A percentile compares a stretch with the other conserved stretches of the same genome.
Evolutionary conservation across 2,329 filamentous ascomycete species (phyloP).

Genomic region (Alternaria sp.): DNA sequence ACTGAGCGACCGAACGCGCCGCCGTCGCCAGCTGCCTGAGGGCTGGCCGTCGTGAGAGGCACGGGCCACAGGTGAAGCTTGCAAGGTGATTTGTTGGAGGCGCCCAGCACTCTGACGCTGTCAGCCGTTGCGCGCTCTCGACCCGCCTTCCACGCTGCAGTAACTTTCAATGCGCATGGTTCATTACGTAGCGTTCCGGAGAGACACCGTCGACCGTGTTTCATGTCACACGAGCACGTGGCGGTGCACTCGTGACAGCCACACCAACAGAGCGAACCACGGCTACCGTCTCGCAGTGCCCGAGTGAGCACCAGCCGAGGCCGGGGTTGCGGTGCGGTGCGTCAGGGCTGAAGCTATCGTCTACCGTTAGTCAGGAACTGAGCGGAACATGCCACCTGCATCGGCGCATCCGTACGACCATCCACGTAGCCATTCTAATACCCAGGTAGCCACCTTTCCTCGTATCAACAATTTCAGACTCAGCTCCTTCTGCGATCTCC

Average conservation of each 20-base stretch:
- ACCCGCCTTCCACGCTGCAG: neutral
- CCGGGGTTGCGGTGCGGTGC: neutral
- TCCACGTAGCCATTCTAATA: neutral
- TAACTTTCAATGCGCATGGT: neutral
- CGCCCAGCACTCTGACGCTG: neutral
- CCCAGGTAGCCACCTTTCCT: neutral
- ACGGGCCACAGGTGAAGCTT: neutral
- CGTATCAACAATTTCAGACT: neutral
- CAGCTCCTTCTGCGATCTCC: neutral
- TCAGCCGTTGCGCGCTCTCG: slow-evolving; percentile 7
- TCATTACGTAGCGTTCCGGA: neutral
- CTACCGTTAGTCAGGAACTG: neutral
- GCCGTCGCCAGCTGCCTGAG: slow-evolving; percentile 8
- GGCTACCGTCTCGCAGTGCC: neutral
- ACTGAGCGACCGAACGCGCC: neutral
- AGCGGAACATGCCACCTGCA: neutral
- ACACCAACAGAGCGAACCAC: neutral
- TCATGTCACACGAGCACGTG: slow-evolving; percentile 9
- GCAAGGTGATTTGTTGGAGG: slow-evolving; percentile 11
- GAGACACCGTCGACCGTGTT: slow-evolving; percentile 1
- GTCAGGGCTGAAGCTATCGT: neutral
- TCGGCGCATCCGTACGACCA: neutral
- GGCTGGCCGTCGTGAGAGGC: slow-evolving; percentile 6
- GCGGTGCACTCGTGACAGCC: slow-evolving; percentile 6
- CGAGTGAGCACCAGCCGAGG: neutral